Evolutionary conservation across 306 rosid genomes (phyloP).

Genomic region (Begonia loranthoides): DNA sequence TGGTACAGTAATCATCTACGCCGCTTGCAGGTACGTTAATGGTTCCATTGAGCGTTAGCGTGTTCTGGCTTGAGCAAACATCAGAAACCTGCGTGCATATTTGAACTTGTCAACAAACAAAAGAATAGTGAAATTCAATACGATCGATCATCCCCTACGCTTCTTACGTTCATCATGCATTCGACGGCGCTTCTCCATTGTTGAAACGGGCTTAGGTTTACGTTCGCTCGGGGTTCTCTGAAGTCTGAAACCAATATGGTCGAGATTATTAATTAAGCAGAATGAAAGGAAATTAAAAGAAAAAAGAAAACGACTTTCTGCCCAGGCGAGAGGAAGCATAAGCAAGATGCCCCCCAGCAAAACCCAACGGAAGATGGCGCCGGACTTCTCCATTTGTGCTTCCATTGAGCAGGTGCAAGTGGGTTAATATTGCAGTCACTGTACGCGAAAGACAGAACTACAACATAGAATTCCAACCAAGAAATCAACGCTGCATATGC

Average conservation of each 20-base stretch:
- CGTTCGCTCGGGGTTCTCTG: constrained; percentile 5
- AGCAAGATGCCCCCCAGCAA: too few relatives aligned
- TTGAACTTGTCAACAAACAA: background rate
- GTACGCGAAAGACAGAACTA: too few relatives aligned
- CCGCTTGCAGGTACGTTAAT: background rate
- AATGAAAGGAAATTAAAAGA: too few relatives aligned
- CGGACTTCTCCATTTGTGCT: too few relatives aligned
- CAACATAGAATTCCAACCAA: too few relatives aligned
- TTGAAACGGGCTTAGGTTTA: constrained; percentile 2
- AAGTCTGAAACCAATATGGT: constrained; percentile 3
- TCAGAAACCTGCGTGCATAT: background rate
- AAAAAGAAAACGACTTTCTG: too few relatives aligned
- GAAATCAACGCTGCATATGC: too few relatives aligned
- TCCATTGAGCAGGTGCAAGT: too few relatives aligned
- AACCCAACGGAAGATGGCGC: too few relatives aligned
- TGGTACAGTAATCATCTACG: background rate
- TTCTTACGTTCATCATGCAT: constrained; percentile 9
- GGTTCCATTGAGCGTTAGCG: background rate
- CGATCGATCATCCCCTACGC: background rate
- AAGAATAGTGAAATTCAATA: background rate
- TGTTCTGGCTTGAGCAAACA: background rate
- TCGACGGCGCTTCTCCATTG: constrained; percentile 13
- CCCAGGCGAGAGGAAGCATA: too few relatives aligned
- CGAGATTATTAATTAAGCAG: too few relatives aligned
- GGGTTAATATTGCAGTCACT: too few relatives aligned